Percentiles rank a stretch among this genome's conserved stretches.
These are phyloP conservation scores for Canavalia ensiformis DNA, from an alignment of 306 rosid genomes.

Conservation along the genomic window DNA sequence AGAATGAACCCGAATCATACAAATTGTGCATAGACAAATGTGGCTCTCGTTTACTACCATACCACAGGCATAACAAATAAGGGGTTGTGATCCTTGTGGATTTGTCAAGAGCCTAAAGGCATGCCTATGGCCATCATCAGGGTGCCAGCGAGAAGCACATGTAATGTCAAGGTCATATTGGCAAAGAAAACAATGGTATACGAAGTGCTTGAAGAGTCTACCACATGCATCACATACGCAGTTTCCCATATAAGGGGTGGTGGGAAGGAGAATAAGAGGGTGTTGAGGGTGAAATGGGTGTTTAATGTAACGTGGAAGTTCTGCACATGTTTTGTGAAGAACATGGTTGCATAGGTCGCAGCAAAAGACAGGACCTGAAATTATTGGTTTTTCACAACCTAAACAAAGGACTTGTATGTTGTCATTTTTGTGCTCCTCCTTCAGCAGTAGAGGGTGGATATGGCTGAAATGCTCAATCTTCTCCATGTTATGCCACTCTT, in stretches of 20 bases:
- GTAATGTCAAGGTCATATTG: conserved; percentile 9
- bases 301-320: neutral
- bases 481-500: neutral
- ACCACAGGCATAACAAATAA: conserved; percentile 30
- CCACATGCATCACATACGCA: neutral
- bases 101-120: neutral
- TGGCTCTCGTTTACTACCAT: neutral
- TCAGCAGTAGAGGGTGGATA: conserved; percentile 14
- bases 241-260: neutral
- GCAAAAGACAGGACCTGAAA: conserved; percentile 21
- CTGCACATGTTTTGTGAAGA: conserved; percentile 27
- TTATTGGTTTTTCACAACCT: conserved; percentile 12
- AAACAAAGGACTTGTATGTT: neutral
- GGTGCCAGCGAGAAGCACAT: conserved; percentile 1
- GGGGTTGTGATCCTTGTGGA: neutral
- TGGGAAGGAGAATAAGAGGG: conserved; percentile 23
- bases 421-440: neutral
- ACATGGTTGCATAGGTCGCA: neutral
- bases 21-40: neutral
- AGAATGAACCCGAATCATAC: conserved; percentile 36
- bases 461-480: conserved; percentile 30
- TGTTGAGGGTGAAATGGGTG: conserved; percentile 20
- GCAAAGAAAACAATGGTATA: conserved; percentile 7
- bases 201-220: neutral
- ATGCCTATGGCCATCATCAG: conserved; percentile 6